Percentiles rank a stretch among this genome's conserved stretches.
These are phyloP conservation scores for Chamaenerion angustifolium DNA, from an alignment of 345 rosid genomes.

Conservation along the genomic window DNA sequence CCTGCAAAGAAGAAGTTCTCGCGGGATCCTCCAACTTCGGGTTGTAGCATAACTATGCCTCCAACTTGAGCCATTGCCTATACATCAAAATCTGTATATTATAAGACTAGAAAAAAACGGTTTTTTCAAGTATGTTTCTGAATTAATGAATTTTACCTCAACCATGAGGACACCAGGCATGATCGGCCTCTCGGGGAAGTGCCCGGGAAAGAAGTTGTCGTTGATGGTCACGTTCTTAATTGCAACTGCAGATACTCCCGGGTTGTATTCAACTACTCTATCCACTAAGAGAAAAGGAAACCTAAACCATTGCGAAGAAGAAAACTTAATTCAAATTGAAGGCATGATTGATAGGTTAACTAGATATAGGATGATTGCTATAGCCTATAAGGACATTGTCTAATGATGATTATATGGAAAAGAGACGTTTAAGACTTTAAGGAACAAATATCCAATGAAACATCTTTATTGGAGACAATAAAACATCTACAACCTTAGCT, in stretches of 20 bases:
- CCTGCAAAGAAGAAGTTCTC: conserved; percentile 86
- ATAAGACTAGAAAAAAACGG: not conserved
- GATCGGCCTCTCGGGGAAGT: conserved; percentile 93
- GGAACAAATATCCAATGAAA: no score
- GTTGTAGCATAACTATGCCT: conserved; percentile 80
- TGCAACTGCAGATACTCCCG: conserved; percentile 89
- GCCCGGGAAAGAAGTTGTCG: conserved; percentile 97
- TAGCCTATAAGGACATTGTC: no score
- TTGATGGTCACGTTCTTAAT: conserved; percentile 92
- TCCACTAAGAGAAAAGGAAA: conserved; percentile 92
- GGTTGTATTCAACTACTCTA: conserved; percentile 88
- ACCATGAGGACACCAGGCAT: conserved; percentile 99
- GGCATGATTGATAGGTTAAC: no score
- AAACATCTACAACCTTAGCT: no score
- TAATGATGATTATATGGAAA: no score
- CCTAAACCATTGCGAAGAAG: conserved; percentile 19
- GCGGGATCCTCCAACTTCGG: conserved; percentile 76
- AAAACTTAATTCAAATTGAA: not conserved
- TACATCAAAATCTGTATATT: conserved; percentile 10
- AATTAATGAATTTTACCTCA: conserved; percentile 42
- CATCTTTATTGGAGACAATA: no score
- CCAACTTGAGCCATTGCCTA: conserved; percentile 98
- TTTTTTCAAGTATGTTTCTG: not conserved
- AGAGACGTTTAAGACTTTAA: no score
- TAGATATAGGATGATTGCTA: no score